Conservation (phyloP, 805 yeast species). For the Zygoascus ofunaensis region DNA sequence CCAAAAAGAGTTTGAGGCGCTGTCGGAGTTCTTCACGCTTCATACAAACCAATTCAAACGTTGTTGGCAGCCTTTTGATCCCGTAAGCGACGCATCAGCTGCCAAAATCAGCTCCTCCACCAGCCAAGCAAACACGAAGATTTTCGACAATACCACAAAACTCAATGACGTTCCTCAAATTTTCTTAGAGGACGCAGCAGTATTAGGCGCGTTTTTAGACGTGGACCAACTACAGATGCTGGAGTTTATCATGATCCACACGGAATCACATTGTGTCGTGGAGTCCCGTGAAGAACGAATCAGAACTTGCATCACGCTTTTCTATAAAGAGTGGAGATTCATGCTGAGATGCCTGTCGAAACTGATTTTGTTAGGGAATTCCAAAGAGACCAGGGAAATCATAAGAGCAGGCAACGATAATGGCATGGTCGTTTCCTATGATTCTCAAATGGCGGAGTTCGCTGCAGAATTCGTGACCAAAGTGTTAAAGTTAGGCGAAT, state of each 20-base stretch:
- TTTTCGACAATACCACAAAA: no score
- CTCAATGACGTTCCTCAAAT: neutral
- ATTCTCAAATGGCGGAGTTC: neutral
- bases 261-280: slow-evolving; percentile 7
- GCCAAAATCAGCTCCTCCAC: neutral
- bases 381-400: no score
- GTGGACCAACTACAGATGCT: slow-evolving; percentile 6
- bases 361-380: slow-evolving; percentile 9
- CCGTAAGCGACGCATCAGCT: neutral
- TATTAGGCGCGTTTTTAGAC: neutral
- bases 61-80: neutral
- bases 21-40: neutral
- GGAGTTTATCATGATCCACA: slow-evolving; percentile 5
- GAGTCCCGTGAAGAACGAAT: slow-evolving; percentile 8
- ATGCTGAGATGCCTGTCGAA: neutral
- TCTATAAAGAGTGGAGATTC: neutral
- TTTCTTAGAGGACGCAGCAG: neutral
- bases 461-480: neutral
- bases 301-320: neutral
- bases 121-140: neutral
- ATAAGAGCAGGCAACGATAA: neutral
- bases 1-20: neutral
- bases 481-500: neutral
- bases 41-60: neutral
- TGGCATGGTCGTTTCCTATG: neutral